Percentiles rank a stretch among this genome's conserved stretches.
Conservation (phyloP, 306 rosid species). For the Quercus rubra region DNA sequence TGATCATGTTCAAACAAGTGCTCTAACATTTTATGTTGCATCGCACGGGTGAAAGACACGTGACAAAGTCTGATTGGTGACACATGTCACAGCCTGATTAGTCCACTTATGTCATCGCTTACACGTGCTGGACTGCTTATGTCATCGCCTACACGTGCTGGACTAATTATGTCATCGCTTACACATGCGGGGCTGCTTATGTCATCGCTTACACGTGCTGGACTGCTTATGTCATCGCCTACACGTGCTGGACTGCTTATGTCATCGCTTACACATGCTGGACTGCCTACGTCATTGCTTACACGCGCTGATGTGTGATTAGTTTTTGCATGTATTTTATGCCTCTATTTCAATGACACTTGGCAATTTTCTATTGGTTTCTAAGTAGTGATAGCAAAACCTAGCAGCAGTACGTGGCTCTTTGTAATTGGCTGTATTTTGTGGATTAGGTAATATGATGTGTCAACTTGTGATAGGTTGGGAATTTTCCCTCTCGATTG, state of each 20-base stretch:
- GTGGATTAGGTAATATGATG: constrained; percentile 7
- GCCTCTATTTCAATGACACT: neutral
- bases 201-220: neutral
- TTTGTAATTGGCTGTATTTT: too few species aligned
- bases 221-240: constrained; percentile 38
- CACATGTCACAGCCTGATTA: too few species aligned
- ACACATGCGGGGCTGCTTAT: too few species aligned
- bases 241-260: neutral
- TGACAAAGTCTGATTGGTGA: too few species aligned
- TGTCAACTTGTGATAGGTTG: neutral
- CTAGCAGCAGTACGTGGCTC: too few species aligned
- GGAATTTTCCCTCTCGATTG: too few species aligned
- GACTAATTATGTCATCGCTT: neutral
- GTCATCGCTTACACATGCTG: constrained; percentile 22
- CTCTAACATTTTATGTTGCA: neutral
- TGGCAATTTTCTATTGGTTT: neutral
- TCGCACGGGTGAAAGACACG: too few species aligned
- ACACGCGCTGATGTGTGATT: too few species aligned
- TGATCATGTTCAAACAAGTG: neutral
- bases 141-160: constrained; percentile 27
- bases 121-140: constrained; percentile 14
- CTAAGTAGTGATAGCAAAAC: too few species aligned
- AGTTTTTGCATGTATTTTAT: too few species aligned
- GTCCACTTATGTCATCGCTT: too few species aligned
- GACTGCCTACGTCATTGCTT: too few species aligned